Evolutionary conservation across 2,329 filamentous ascomycete genomes (phyloP), one percentile per base, ranked within the genome.

Genomic region (Fusarium fracticaudum): DNA sequence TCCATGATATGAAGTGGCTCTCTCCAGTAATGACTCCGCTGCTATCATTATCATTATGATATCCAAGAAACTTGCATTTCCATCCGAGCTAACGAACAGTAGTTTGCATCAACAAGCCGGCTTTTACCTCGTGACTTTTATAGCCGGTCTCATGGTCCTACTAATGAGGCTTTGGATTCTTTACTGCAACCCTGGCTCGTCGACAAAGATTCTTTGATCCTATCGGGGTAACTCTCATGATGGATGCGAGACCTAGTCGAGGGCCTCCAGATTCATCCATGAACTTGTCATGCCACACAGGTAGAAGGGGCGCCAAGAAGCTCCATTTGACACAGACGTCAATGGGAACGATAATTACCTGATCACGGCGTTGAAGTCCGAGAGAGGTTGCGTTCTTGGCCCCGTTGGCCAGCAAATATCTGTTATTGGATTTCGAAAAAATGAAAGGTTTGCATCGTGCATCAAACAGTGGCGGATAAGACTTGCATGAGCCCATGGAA

Each of bases 1-100:
- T 57, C 45, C 59, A 47, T 26, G 63, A n/a, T 50, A 53, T 64
- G n/a, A 29, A 77, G 62, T 71, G 60, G 72, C 60, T 69, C 72
- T 65, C 69, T 72, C 66, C 53, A 44, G 38, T 29, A 37, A 55
- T 37, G 51, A 22, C 64, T 69, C 66, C 66, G 51, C 59, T 69
- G 41, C 17, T n/a, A 37, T 53, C 62, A 51, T 31, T 26, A 53
- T 41, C 24, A 47, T 24, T 20, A 31, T 35, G 41, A 43, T 54
- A 48, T 55, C 37, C 41, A 47, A 54, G 61, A 38, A 64, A 62
- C 55, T 59, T 63, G 47, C 47, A 59, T 51, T 41, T 26, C 58
- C 44, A 54, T 71, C 31, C 35, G 47, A 37, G 38, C 71, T 73
- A 68, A 54, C 29, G 47, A 57, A 29, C 66, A n/a, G 37, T 33